Base-by-base conservation (phyloP, 805 yeast genomes). In the Kuraishia molischiana region DNA sequence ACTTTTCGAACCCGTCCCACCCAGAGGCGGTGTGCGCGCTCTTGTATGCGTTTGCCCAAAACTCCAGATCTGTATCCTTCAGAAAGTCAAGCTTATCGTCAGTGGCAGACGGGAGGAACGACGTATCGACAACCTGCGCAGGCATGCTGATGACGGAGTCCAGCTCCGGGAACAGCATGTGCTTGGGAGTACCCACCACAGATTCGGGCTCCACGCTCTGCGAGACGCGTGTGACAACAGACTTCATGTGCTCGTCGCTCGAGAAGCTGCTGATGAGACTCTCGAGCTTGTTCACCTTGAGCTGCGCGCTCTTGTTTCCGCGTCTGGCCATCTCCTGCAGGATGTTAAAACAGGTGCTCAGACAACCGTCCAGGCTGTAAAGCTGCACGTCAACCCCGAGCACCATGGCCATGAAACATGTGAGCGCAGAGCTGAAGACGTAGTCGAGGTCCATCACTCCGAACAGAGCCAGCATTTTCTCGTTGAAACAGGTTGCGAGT, bases 381-480 rank as follows among this genome's bases (percentile, higher is more conserved):
- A 34, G 17, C 33, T 47, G 44, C 31, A 46, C 39, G 13, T 41
- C 26, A 14, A 51, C 41, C 19, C 20, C 36, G 9, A 53, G 42
- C 36, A 48, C 50, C 13, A 54, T 53, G 38, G 53, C 50, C 43
- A 53, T 50, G 40, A 53, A 52, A 15, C 50, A 49, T 1, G 56
- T 47, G 35, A 52, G 35, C 17, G 50, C 41, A 2, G 56, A 49
- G 35, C 53, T 51, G 37, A 49, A 50, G 18, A 52, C 33, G 34
- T 53, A 53, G 39, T 53, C 56, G 28, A 52, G 41, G 40, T 53
- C 58, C 52, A 53, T 47, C n/a, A 50, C 51, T 19, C 55, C 58
- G 41, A 44, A 51, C 3, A 44, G 37, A 2, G 56, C 58, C 19
- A 53, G 29, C 19, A 46, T 44, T 9, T 44, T 44, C 14, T 49